These are phyloP conservation scores for Astragalus glycyphyllos DNA, from an alignment of 306 rosid genomes.

Conservation along the genomic window DNA sequence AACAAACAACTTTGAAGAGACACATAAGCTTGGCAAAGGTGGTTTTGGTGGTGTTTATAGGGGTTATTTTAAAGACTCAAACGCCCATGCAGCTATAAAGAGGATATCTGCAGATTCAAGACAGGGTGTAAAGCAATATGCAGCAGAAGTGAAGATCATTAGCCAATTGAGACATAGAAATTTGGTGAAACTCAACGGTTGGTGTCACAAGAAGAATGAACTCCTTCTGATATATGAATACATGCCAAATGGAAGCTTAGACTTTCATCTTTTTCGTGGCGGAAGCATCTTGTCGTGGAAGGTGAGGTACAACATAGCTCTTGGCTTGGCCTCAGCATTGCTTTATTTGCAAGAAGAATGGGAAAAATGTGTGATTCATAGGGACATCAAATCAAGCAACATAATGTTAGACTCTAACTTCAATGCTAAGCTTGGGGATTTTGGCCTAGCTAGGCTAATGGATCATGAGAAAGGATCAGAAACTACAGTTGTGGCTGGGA, in stretches of 20 bases:
- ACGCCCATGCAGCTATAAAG: constrained; percentile 38
- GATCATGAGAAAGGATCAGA: constrained; percentile 36
- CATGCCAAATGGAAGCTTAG: constrained; percentile 46
- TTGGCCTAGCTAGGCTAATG: constrained; percentile 36
- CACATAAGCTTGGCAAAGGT: constrained; percentile 42
- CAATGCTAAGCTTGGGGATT: constrained; percentile 51
- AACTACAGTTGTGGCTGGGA: constrained; percentile 40
- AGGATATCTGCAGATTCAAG: constrained; percentile 35
- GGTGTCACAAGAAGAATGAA: constrained; percentile 46
- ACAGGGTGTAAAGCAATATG: constrained; percentile 37
- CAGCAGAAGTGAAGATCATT: constrained; percentile 42
- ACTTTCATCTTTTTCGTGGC: constrained; percentile 25
- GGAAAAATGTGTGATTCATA: constrained; percentile 44
- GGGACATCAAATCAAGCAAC: constrained; percentile 51
- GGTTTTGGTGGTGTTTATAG: constrained; percentile 48
- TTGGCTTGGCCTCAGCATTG: constrained; percentile 43
- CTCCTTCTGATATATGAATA: constrained; percentile 44
- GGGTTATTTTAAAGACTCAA: constrained; percentile 20
- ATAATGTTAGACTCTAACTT: constrained; percentile 40
- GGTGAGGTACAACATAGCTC: constrained; percentile 38
- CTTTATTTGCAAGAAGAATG: constrained; percentile 46
- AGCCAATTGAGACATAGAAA: constrained; percentile 47
- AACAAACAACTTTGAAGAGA: constrained; percentile 41
- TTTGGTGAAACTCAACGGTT: constrained; percentile 44
- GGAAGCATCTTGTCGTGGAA: constrained; percentile 34